Percentiles rank a stretch among this genome's conserved stretches.
Evolutionary conservation across 176 grass and related monocot genomes (phyloP).

Genomic region (Juncus inflexus): DNA sequence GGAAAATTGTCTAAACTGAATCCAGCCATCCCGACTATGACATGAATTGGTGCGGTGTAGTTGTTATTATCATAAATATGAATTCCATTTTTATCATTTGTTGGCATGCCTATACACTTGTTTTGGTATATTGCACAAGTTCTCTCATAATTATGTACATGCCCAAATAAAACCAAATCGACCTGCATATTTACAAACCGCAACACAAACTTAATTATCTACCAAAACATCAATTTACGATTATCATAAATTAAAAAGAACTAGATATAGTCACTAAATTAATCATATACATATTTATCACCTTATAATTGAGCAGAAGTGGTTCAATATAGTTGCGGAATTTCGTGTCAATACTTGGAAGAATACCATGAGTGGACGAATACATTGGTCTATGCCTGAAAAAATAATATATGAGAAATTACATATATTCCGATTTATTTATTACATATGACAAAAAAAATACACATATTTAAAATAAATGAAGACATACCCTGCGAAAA

Average conservation of each 20-base stretch:
- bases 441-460: not conserved
- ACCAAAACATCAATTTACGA: not conserved
- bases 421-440: constrained; percentile 3
- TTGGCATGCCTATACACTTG: constrained; percentile 50
- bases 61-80: constrained; percentile 79
- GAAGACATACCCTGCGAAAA: constrained; percentile 59
- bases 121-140: constrained; percentile 52
- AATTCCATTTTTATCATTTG: constrained; percentile 48
- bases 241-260: not conserved
- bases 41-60: constrained; percentile 68
- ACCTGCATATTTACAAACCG: constrained; percentile 35
- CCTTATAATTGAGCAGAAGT: constrained; percentile 52
- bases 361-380: constrained; percentile 42
- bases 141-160: constrained; percentile 93
- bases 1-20: constrained; percentile 63
- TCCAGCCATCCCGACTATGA: constrained; percentile 58
- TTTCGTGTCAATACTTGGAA: constrained; percentile 35
- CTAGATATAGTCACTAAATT: not conserved
- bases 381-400: constrained; percentile 83
- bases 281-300: constrained; percentile 17
- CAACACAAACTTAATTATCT: not conserved
- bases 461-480: constrained; percentile 7
- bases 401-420: constrained; percentile 9
- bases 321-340: constrained; percentile 59
- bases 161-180: constrained; percentile 78